phyloP scores from a whole-genome alignment of 2,329 filamentous ascomycete genomes.

The Lasiodiplodia sp. region DNA sequence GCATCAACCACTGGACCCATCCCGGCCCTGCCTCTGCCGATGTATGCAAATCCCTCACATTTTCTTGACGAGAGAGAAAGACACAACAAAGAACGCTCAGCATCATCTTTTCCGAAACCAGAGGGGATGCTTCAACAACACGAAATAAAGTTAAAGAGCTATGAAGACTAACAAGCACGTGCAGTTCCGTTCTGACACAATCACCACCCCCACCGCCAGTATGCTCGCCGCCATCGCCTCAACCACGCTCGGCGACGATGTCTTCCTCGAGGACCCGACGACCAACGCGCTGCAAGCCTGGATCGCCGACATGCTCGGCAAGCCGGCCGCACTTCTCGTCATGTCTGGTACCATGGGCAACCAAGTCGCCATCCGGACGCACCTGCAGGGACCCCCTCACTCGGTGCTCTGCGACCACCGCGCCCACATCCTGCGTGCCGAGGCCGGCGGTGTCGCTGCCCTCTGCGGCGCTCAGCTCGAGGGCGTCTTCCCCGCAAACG shows the following conservation, averaged over 20 bases:
- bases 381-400: conserved; percentile 81
- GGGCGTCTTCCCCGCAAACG: conserved; percentile 72
- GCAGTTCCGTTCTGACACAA: conserved; percentile 56
- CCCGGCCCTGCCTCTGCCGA: conserved; percentile 63
- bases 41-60: conserved; percentile 7
- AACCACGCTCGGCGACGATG: conserved; percentile 82
- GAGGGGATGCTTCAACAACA: too few relatives aligned
- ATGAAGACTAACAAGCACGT: not conserved
- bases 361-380: conserved; percentile 80
- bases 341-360: conserved; percentile 95
- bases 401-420: conserved; percentile 80
- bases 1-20: conserved; percentile 41
- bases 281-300: conserved; percentile 78
- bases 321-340: conserved; percentile 80
- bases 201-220: conserved; percentile 55
- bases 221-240: conserved; percentile 83
- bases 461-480: conserved; percentile 75
- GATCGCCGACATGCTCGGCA: conserved; percentile 75
- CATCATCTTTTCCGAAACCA: not conserved
- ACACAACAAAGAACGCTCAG: not conserved
- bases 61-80: not conserved
- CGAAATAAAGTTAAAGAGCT: too few relatives aligned
- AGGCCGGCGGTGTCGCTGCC: conserved; percentile 72
- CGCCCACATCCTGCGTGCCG: conserved; percentile 77
- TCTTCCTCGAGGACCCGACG: conserved; percentile 79